Base-by-base conservation (phyloP, 106 monocot genomes). In the Chionographis japonica region DNA sequence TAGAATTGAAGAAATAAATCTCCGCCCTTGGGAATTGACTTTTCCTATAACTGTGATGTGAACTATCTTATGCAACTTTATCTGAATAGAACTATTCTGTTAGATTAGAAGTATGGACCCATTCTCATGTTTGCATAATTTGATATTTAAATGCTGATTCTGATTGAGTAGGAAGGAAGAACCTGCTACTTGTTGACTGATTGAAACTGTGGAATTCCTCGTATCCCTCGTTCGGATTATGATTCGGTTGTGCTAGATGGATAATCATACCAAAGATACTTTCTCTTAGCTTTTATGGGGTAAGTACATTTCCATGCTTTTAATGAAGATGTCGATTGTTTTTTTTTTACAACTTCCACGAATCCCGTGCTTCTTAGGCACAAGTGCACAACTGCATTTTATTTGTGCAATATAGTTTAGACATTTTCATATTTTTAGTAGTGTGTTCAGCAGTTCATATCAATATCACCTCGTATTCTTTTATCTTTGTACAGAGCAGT, bases 401-500 rank as follows among this genome's bases (percentile, higher is more conserved):
- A 5, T 62, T 61, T 12, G 9, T 46, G 46, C 27, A 27, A 27
- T 27, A 27, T 27, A 27, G 27, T 0, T 27, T 27, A 27, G 27
- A 27, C 27, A 27, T 27, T 0, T 56, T 12, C 1, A 55, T 46
- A 11, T 57, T 41, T 66, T 37, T 13, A 50, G 14, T 12, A 53
- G 4, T 56, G 53, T 52, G 40, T 27, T 14, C 15, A 35, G 38
- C 17, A 18, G 49, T 55, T 70, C 37, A 19, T 36, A 46, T 71
- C 12, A 71, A 60, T 36, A 60, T 37, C 66, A 61, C 16, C 16
- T 71, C 71, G 62, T 55, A 68, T 53, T 60, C 61, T 41, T 64
- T 60, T 65, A 73, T 68, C 57, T 72, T 79, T 69, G 49, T 83
- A 65, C 76, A 84, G 84, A 79, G 68, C 79, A 84, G 84, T 84